Evolutionary conservation across 2,329 filamentous ascomycete genomes (phyloP).

Genomic region (Myriangium duriaei): DNA sequence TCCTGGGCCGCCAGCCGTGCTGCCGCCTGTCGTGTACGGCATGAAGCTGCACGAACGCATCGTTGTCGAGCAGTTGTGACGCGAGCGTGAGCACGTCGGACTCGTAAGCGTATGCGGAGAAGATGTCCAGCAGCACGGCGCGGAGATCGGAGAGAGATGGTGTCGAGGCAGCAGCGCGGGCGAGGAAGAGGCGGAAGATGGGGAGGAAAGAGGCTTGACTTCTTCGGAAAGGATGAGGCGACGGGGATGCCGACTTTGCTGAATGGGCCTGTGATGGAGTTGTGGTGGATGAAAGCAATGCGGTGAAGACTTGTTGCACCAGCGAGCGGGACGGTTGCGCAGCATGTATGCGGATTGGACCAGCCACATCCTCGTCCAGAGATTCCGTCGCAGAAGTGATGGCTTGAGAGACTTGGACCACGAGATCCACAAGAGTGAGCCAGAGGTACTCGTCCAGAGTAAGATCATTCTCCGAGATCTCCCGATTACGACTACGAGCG

Average conservation of each 20-base stretch:
- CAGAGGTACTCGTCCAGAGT: conserved; percentile 51
- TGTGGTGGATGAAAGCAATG: conserved; percentile 9
- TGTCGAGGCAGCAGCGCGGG: conserved; percentile 65
- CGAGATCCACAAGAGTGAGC: conserved; percentile 51
- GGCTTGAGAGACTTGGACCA: conserved; percentile 42
- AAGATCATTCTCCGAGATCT: conserved; percentile 45
- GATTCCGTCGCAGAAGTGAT: conserved; percentile 30
- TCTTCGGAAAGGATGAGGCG: neutral
- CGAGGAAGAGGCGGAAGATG: conserved; percentile 78
- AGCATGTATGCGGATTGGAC: conserved; percentile 70
- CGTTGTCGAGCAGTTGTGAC: conserved; percentile 75
- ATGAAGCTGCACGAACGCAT: conserved; percentile 72
- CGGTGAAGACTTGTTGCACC: conserved; percentile 13
- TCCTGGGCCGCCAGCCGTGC: conserved; percentile 76
- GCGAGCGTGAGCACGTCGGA: conserved; percentile 77
- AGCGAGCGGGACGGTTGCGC: conserved; percentile 14
- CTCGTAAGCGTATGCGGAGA: conserved; percentile 91
- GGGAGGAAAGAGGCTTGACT: conserved; percentile 60
- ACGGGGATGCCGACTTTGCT: conserved; percentile 33
- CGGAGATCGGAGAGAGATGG: conserved; percentile 81
- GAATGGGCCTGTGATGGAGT: conserved; percentile 13
- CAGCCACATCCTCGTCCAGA: conserved; percentile 11
- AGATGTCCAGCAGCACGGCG: conserved; percentile 74
- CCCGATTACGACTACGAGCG: conserved; percentile 17
- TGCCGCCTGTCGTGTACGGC: conserved; percentile 63